Percentiles rank a stretch among this genome's conserved stretches.
Conservation (phyloP, 1,139 yeast species). For the Yamadazyma diospyri region DNA sequence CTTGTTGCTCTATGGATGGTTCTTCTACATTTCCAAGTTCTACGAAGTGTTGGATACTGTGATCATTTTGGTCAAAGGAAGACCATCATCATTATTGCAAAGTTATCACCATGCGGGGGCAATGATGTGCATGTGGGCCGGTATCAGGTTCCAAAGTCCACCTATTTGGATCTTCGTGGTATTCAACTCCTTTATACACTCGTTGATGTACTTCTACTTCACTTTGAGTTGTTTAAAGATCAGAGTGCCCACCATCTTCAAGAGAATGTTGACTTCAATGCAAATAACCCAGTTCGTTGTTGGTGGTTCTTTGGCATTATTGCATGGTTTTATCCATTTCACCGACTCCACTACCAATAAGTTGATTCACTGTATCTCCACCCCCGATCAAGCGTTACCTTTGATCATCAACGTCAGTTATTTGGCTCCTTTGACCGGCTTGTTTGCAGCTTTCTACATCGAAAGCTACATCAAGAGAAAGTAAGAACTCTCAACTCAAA, state of each 20-base stretch:
- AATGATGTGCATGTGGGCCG: slow-evolving; percentile 83
- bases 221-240: slow-evolving; percentile 60
- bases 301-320: slow-evolving; percentile 66
- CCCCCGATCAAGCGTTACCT: slow-evolving; percentile 64
- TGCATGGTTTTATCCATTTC: slow-evolving; percentile 61
- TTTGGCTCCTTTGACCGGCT: slow-evolving; percentile 66
- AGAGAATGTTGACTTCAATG: slow-evolving; percentile 60
- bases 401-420: slow-evolving; percentile 60
- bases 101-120: slow-evolving; percentile 83
- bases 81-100: slow-evolving; percentile 65
- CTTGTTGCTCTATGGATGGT: slow-evolving; percentile 50
- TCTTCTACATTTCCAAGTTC: slow-evolving; percentile 69
- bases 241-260: slow-evolving; percentile 55
- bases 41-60: slow-evolving; percentile 72
- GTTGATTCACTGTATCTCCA: slow-evolving; percentile 52
- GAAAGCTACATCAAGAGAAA: slow-evolving; percentile 51
- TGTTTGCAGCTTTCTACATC: slow-evolving; percentile 67
- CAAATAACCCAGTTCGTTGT: slow-evolving; percentile 69
- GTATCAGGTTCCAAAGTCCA: slow-evolving; percentile 66
- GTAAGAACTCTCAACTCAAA: no score
- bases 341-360: slow-evolving; percentile 46
- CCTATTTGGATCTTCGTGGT: slow-evolving; percentile 83
- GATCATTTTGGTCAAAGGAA: slow-evolving; percentile 66
- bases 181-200: slow-evolving; percentile 73
- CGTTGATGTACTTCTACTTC: slow-evolving; percentile 74